Evolutionary conservation across 192 early-diverging fungal species (phyloP), one percentile per base, ranked within the genome.

Genomic region (Helicostylum pulchrum): DNA sequence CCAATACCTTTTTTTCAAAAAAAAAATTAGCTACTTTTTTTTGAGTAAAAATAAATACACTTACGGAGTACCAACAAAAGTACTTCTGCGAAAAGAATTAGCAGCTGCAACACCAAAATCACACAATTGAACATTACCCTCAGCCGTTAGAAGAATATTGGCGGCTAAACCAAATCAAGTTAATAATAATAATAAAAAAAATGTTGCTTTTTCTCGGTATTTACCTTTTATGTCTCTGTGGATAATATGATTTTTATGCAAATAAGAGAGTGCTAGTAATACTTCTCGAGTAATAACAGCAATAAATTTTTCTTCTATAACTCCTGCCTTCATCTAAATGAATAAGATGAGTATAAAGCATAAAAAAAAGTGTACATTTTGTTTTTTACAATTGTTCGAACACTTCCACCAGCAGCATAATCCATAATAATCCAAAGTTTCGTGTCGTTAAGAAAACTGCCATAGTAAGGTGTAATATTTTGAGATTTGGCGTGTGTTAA

Each of bases 381-480:
- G 48, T 20, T 68, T 48, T 72, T 20, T 75, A 92, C 92, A 68
- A 94, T 74, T 19, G 80, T 78, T 59, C 91, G 75, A 42, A 99
- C 83, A 64, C 92, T 97, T 53, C 97, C 97, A 30, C 94, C 97
- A 6, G 85, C 93, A 6, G 94, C 94, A 80, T 92, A 96, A 66
- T 98, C 97, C 94, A 99, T 98, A 62, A 98, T 86, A 64, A 99
- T 91, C 95, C 97, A 99, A 46, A 99, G 81, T 62, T 94, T 96
- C 20, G 93, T 94, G 17, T 89, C 92, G 65, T 92, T 85, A 42
- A 97, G 73, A 52, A 92, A 88, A 46, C 90, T 90, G 36, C 93
- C 95, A 79, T 95, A 90, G 72, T 98, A 98, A 51, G 88, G 85
- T 1, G 95, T 97, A 63, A 98, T 96, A 73, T 94, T 88, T 36